phyloP scores from a whole-genome alignment of 768 basidiomycete species.

The Atractiella rhizophila region DNA sequence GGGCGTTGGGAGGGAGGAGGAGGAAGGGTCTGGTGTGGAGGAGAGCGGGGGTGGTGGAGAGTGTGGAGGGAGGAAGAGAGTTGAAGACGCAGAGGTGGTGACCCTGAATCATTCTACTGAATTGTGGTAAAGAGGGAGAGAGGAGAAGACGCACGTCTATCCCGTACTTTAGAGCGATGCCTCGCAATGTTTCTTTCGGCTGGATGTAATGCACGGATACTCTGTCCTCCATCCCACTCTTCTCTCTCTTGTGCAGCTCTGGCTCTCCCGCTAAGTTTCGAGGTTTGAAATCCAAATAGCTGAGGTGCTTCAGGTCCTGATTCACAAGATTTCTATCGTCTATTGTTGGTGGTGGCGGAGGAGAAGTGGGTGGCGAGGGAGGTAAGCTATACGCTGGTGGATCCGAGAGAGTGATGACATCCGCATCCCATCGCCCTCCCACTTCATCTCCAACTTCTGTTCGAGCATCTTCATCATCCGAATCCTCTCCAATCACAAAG shows the following conservation, averaged over 20 bases:
- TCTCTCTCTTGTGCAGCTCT: background rate
- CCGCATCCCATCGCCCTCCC: too few species aligned
- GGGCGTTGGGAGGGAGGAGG: conserved; percentile 5
- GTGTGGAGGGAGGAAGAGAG: conserved; percentile 8
- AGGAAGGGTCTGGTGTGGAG: conserved; percentile 11
- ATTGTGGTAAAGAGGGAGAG: background rate
- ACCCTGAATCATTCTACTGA: background rate
- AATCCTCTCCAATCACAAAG: conserved; percentile 9
- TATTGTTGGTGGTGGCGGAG: background rate
- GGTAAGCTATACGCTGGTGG: too few species aligned
- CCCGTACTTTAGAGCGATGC: conserved; percentile 5
- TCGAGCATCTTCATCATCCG: conserved; percentile 5
- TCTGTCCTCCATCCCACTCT: background rate
- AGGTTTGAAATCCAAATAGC: background rate
- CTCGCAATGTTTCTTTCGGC: conserved; percentile 6
- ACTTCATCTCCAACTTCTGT: too few species aligned
- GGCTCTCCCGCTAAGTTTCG: too few species aligned
- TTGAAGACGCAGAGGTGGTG: conserved; percentile 6
- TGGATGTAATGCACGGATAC: conserved; percentile 7
- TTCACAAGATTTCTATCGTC: background rate
- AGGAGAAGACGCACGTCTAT: conserved; percentile 1
- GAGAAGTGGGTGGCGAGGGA: too few species aligned
- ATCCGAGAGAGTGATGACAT: too few species aligned
- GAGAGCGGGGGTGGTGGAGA: conserved; percentile 11
- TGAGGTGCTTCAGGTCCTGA: background rate